phyloP scores from a whole-genome alignment of 192 early-diverging fungal genomes.

The Cladochytrium replicatum region DNA sequence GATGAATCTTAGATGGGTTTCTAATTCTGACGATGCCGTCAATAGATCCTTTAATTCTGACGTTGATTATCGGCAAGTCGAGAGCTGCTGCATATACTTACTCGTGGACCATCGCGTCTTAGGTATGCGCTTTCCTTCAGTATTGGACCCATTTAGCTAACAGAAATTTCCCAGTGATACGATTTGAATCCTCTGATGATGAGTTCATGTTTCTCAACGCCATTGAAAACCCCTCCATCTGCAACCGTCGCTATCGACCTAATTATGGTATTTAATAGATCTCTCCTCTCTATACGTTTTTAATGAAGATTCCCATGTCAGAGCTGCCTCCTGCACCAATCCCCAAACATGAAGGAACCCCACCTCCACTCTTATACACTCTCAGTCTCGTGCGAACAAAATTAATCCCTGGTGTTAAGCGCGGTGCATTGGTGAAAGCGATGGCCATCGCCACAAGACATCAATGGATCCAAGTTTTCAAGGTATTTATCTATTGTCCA shows the following conservation, averaged over 20 bases:
- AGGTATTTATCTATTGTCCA: slow-evolving; percentile 13
- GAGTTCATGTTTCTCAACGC: slow-evolving; percentile 16
- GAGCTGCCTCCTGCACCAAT: slow-evolving; percentile 5
- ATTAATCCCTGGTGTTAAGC: slow-evolving; percentile 70
- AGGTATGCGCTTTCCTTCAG: too few species aligned
- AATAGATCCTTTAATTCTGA: too few species aligned
- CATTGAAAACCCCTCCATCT: slow-evolving; percentile 6
- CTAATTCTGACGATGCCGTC: too few species aligned
- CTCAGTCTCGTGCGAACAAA: slow-evolving; percentile 85
- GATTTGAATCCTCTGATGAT: slow-evolving; percentile 19
- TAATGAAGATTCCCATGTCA: not conserved
- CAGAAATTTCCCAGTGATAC: too few species aligned
- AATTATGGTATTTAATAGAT: not conserved
- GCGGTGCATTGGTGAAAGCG: slow-evolving; percentile 86
- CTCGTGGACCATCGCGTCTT: too few species aligned
- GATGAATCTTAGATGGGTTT: too few species aligned
- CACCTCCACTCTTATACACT: slow-evolving; percentile 83
- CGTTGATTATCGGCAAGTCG: too few species aligned
- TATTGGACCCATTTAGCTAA: too few species aligned
- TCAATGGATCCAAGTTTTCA: slow-evolving; percentile 85
- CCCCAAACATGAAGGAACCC: slow-evolving; percentile 8
- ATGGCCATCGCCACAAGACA: slow-evolving; percentile 88
- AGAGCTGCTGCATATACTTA: too few species aligned
- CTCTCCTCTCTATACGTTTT: too few species aligned
- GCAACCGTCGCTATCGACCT: not conserved